Evolutionary conservation across 257 asterid species (phyloP), one percentile per base, ranked within the genome.

Genomic region (Ilex asprella): DNA sequence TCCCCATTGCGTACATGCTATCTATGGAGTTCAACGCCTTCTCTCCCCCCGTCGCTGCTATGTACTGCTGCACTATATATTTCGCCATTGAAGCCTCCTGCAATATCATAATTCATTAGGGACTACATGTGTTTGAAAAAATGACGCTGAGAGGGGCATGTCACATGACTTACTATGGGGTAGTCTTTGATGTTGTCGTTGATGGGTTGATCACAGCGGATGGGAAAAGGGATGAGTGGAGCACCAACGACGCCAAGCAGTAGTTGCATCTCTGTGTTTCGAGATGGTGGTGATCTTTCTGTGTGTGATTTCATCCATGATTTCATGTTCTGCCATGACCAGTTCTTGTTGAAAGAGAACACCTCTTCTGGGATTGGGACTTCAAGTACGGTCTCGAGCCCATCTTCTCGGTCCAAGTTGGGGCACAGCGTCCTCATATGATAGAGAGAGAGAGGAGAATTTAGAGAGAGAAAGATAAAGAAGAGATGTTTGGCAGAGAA

Each of bases 21-120:
- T 81, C 77, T n/a, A 89, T 82, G 0, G 94, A 71, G 73, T 82
- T 84, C 77, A 92, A 16, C 11, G 95, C 97, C 11, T 63, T 71
- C 12, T 89, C 97, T 10, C 99, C 99, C 3, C 99, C 99, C 2
- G 84, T 78, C 0, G 99, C 97, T 29, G 99, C 99, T 59, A 89
- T 78, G 72, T 92, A 92, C 49, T 92, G 99, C 30, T 89, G 90
- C 77, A 92, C 89, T 30, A 92, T 86, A 71, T 92, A 92, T 55
- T 83, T 89, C 6, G 99, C 99, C 95, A 92, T 86, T 1, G 99
- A 89, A 59, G 71, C 70, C 78, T 89, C 97, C 99, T 92, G 76
- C 68, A 73, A 21, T 9, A 61, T 5, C 27, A 49, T 30, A 56
- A 21, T 27, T 12, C 12, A 41, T 70, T 58, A n/a, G 16, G 6